Percentiles rank a stretch among this genome's conserved stretches.
Conservation (phyloP, 345 rosid genomes). For the Pseudoturritis turrita region DNA sequence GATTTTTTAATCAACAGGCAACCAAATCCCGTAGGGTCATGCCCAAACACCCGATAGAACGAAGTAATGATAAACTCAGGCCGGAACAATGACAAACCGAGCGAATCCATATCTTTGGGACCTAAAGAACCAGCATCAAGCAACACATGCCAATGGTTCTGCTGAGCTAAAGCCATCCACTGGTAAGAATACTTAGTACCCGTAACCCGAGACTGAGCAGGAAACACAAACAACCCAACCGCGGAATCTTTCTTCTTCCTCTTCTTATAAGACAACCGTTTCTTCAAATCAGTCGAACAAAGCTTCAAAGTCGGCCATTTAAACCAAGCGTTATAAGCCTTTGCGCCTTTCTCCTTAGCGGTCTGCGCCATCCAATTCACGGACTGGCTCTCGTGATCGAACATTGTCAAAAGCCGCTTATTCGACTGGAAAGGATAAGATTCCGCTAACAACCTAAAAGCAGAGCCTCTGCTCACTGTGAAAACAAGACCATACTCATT, state of each 20-base stretch:
- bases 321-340: conserved; percentile 79
- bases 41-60: conserved; percentile 88
- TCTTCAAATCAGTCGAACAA: conserved; percentile 77
- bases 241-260: conserved; percentile 78
- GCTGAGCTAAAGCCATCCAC: conserved; percentile 99
- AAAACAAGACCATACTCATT: conserved; percentile 85
- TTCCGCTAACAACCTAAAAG: conserved; percentile 76
- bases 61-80: conserved; percentile 96
- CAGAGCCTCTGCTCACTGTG: conserved; percentile 87
- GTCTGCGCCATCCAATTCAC: conserved; percentile 88
- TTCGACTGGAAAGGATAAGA: conserved; percentile 75
- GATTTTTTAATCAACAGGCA: conserved; percentile 94
- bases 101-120: conserved; percentile 98
- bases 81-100: conserved; percentile 87
- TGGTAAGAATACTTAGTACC: conserved; percentile 96
- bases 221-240: conserved; percentile 88
- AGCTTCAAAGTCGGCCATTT: conserved; percentile 85
- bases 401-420: conserved; percentile 73
- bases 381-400: conserved; percentile 91
- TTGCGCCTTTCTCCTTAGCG: conserved; percentile 85
- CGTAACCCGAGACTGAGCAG: conserved; percentile 91
- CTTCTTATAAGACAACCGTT: conserved; percentile 66
- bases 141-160: conserved; percentile 95
- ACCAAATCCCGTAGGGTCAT: conserved; percentile 95
- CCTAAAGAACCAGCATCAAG: conserved; percentile 98